A percentile compares a stretch with the other conserved stretches of the same genome.
These are phyloP conservation scores for Penicillium salamii DNA, from an alignment of 495 filamentous ascomycete genomes.

Conservation along the genomic window DNA sequence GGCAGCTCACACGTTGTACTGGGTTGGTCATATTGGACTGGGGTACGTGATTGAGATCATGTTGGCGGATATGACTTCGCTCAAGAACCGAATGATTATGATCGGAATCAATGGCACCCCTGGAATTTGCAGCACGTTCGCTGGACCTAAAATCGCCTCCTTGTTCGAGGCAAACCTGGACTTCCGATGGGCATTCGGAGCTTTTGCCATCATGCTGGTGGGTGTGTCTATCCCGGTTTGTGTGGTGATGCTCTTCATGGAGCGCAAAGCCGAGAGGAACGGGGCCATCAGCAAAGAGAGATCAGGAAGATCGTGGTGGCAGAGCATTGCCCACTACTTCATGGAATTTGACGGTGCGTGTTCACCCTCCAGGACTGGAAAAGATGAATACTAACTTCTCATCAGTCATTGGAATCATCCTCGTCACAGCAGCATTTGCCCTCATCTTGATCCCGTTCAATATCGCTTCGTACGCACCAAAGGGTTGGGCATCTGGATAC, in stretches of 20 bases:
- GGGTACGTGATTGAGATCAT: conserved; percentile 53
- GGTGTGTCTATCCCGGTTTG: conserved; percentile 37
- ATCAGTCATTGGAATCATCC: conserved; percentile 46
- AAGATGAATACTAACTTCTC: neutral
- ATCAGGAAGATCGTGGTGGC: conserved; percentile 16
- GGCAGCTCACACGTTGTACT: conserved; percentile 47
- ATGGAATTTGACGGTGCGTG: conserved; percentile 21
- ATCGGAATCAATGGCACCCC: conserved; percentile 54
- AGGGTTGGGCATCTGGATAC: conserved; percentile 43
- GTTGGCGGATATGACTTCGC: conserved; percentile 56
- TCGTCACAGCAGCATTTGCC: conserved; percentile 47
- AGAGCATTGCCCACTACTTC: conserved; percentile 13
- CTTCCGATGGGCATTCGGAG: conserved; percentile 57
- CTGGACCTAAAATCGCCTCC: conserved; percentile 15
- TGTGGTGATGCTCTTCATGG: conserved; percentile 41
- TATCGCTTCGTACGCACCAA: conserved; percentile 39
- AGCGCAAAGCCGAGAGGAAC: conserved; percentile 45
- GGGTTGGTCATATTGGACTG: conserved; percentile 51
- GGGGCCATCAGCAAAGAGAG: conserved; percentile 27
- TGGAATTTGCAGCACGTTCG: conserved; percentile 50
- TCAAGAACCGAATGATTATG: conserved; percentile 56
- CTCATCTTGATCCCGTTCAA: conserved; percentile 55
- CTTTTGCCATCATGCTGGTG: conserved; percentile 51
- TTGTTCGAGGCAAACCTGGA: conserved; percentile 19
- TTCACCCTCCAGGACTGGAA: neutral